These are phyloP conservation scores for Trebouxia sp. DNA, from an alignment of 139 green algal genomes.

Conservation along the genomic window DNA sequence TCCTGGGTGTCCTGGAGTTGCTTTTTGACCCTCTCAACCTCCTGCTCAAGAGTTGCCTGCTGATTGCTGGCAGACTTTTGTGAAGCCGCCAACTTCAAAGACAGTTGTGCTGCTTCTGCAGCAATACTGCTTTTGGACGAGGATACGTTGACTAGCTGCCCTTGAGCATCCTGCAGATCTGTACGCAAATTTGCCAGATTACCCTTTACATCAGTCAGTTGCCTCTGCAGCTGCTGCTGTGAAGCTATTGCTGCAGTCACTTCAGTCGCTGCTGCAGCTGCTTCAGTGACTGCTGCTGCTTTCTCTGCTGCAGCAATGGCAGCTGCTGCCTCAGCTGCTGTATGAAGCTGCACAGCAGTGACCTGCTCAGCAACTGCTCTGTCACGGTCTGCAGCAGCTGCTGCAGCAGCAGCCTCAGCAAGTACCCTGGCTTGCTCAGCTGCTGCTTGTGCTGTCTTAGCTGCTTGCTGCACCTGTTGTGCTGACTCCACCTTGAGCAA, in stretches of 20 bases:
- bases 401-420: background rate
- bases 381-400: background rate
- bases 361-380: background rate
- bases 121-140: background rate
- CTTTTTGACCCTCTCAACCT: background rate
- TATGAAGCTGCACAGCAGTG: background rate
- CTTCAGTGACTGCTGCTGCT: background rate
- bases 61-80: background rate
- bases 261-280: background rate
- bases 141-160: background rate
- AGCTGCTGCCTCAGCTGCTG: background rate
- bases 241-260: background rate
- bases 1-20: background rate
- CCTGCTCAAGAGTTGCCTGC: background rate
- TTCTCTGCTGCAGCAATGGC: background rate
- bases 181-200: background rate
- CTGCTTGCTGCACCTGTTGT: background rate
- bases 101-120: background rate
- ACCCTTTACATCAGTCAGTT: background rate
- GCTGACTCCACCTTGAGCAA: too few species aligned
- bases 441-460: background rate
- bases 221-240: background rate
- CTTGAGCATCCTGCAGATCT: background rate
- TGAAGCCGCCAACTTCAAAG: background rate
- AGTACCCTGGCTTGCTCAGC: background rate